Evolutionary conservation across 225 moss, liverwort and hornwort genomes (phyloP), one percentile per base, ranked within the genome.

Genomic region (Neckera pumila): DNA sequence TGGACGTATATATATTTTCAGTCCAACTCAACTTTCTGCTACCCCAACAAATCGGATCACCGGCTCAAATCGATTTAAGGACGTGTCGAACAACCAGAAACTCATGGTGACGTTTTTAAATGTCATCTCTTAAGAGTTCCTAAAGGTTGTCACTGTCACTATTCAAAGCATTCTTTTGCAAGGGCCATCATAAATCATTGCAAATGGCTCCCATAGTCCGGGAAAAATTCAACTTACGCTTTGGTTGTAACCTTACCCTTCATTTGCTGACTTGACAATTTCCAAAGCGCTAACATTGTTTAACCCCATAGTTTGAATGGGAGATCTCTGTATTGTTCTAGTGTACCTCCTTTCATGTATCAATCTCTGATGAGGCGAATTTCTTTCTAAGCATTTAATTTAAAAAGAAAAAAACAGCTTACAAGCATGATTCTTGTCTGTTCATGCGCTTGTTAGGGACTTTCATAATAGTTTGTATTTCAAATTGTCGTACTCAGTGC

Each of bases 231-330:
- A n/a, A 66, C 71, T 85, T 20, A n/a, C 72, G 85, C 84, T 87
- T 87, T 85, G 85, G 90, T 86, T 72, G 34, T 87, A 87, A 63
- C 80, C 21, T 34, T 80, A 61, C 6, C 19, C n/a, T 64, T 19
- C 19, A 69, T 76, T 6, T 69, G 69, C 26, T 31, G 17, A 26
- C 36, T 47, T 22, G 23, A 73, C 17, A 20, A 71, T 63, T 49
- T 81, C 72, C 82, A 42, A 77, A 82, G 89, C 89, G 65, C 59
- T 42, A 65, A 89, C 59, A 89, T 87, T 89, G 85, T 75, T 85
- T 12, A 82, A 84, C 60, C 89, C 85, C 89, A 90, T 87, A 82
- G 89, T 88, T 64, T 87, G 87, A 92, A 86, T 89, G 90, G 87
- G 87, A 82, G n/a, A 77, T n/a, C 7, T 66, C 30, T 65, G 54